Base-by-base conservation (phyloP, 1,284 basidiomycete species). In the Jaminaea rosea region DNA sequence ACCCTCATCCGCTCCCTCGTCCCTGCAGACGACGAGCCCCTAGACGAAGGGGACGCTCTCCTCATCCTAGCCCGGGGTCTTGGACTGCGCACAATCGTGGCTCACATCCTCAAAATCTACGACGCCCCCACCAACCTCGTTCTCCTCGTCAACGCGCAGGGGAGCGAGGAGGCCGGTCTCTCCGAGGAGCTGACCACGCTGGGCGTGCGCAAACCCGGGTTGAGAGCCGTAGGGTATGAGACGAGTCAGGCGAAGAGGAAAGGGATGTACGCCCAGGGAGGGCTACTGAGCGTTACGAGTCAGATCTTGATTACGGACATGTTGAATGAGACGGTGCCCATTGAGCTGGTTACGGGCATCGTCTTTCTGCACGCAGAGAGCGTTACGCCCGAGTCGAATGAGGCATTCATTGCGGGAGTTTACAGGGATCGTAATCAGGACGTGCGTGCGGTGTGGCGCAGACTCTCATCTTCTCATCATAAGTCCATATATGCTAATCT, bases 251-350 rank as follows among this genome's bases (percentile, higher is more conserved):
- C 84, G 69, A 85, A 90, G 46, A 80, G 89, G 26, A 48, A 52
- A 13, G 64, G 69, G 42, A 54, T 70, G 36, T 73, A 73, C 19
- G 53, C 65, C 5, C 55, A 55, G 10, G 69, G 69, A 10, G 71
- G 94, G 1, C 78, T 99, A 4, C 80, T 97, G 47, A 90, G 88
- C 9, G 85, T 97, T 32, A 98, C 93, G 0, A 91, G 88, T 27
- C 83, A 88, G 24, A 97, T 99, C 60, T 78, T 98, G 24, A 86
- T 93, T 41, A 90, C 93, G 47, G 94, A 98, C 72, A 87, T 98
- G 83, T 77, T 99, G 78, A 88, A 65, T 62, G 81, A 82, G 6
- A 86, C 87, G 61, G 83, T 97, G 11, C 91, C 91, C 0, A 85
- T 82, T 0, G 80, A 86, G 19, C 78, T 89, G 44, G 86, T 98